phyloP scores from a whole-genome alignment of 2,329 filamentous ascomycete genomes.

The Cladosporium colombiae region DNA sequence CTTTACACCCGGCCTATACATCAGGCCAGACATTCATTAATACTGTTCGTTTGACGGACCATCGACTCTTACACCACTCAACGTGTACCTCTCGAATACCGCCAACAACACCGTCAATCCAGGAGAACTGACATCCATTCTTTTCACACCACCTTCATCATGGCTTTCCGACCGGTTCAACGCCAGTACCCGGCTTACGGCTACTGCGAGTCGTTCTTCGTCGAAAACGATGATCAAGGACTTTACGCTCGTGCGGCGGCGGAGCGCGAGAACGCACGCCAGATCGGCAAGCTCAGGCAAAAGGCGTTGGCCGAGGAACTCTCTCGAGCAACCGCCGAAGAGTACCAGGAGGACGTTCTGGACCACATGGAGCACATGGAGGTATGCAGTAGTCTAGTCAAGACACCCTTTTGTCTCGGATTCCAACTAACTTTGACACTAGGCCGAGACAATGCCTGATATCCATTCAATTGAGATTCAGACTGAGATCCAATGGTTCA shows the following conservation, averaged over 20 bases:
- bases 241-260: constrained; percentile 61
- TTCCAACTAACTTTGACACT: constrained; percentile 14
- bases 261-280: constrained; percentile 73
- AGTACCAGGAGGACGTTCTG: constrained; percentile 93
- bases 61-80: constrained; percentile 40
- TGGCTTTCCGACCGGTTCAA: constrained; percentile 53
- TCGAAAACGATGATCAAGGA: constrained; percentile 61
- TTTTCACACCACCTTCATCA: constrained; percentile 44
- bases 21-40: constrained; percentile 55
- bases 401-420: constrained; percentile 23
- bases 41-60: constrained; percentile 42
- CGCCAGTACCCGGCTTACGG: constrained; percentile 54
- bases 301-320: constrained; percentile 87
- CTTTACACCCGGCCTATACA: constrained; percentile 48
- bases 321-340: constrained; percentile 78
- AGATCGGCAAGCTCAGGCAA: constrained; percentile 79
- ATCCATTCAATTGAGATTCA: constrained; percentile 98
- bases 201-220: constrained; percentile 68
- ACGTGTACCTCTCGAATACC: constrained; percentile 27
- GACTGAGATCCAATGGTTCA: constrained; percentile 99
- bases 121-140: constrained; percentile 49
- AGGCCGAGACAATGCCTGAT: constrained; percentile 87
- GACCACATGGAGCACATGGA: constrained; percentile 96
- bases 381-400: constrained; percentile 52
- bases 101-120: constrained; percentile 37